phyloP scores from a whole-genome alignment of 768 basidiomycete species.

The Termitomyces sp. region DNA sequence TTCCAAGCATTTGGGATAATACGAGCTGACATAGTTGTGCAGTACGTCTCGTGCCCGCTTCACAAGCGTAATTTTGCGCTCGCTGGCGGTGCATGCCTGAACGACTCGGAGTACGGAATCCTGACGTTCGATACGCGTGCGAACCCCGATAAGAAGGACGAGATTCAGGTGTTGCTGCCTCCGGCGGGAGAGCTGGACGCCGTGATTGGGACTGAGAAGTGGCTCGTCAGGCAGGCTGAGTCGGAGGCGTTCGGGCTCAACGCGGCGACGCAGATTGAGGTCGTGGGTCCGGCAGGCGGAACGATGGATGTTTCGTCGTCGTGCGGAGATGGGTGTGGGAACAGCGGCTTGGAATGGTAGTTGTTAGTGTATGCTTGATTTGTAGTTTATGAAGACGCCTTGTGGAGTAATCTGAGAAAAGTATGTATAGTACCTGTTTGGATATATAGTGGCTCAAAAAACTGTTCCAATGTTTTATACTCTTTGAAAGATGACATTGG shows the following conservation, averaged over 20 bases:
- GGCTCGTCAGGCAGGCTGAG: constrained; percentile 53
- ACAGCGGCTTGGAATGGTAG: constrained; percentile 5
- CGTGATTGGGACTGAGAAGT: constrained; percentile 58
- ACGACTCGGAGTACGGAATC: constrained; percentile 53
- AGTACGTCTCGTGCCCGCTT: constrained; percentile 38
- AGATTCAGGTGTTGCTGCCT: constrained; percentile 44
- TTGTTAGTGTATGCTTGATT: background rate
- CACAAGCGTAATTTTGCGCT: constrained; percentile 66
- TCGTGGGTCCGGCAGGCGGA: constrained; percentile 14
- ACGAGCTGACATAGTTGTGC: background rate
- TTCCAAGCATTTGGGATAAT: constrained; percentile 15
- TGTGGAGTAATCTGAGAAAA: too few relatives aligned
- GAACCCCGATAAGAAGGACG: constrained; percentile 24
- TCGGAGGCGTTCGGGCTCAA: constrained; percentile 30
- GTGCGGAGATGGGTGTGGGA: constrained; percentile 1
- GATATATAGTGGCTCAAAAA: too few relatives aligned
- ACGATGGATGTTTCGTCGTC: background rate
- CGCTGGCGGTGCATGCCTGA: constrained; percentile 49
- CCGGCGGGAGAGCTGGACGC: constrained; percentile 51
- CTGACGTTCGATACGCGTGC: constrained; percentile 54
- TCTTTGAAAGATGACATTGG: too few relatives aligned
- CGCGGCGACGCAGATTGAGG: constrained; percentile 24
- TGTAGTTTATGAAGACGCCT: background rate
- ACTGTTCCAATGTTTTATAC: too few relatives aligned
- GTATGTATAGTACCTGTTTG: background rate